Conservation (phyloP, 257 asterid species). For the Mentha longifolia region DNA sequence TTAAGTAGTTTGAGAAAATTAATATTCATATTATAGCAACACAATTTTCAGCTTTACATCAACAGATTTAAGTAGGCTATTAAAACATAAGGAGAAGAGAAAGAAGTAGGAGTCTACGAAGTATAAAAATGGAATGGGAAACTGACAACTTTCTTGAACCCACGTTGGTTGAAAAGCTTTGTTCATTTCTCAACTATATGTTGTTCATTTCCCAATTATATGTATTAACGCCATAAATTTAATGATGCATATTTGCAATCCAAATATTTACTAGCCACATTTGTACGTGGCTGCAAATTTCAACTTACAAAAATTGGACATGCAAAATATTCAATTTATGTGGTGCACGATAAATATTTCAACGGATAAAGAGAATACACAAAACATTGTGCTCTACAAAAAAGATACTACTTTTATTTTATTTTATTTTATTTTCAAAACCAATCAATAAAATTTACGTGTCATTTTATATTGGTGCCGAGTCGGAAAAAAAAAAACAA, state of each 20-base stretch:
- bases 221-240: not conserved
- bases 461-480: no score
- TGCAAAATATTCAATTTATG: no score
- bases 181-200: conserved; percentile 13
- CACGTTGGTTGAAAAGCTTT: conserved; percentile 32
- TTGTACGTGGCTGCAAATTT: not conserved
- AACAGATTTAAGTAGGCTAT: not conserved
- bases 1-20: not conserved
- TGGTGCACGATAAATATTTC: no score
- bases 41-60: not conserved
- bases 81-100: not conserved
- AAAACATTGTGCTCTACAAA: no score
- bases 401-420: no score
- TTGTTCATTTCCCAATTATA: conserved; percentile 19
- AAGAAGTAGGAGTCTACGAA: no score
- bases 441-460: no score
- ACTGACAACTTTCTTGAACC: conserved; percentile 31
- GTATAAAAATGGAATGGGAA: conserved; percentile 28
- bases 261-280: conserved; percentile 6
- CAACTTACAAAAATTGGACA: not conserved
- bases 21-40: not conserved
- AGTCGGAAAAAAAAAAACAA: no score
- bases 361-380: no score
- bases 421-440: no score
- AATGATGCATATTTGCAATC: not conserved